Percentiles rank a stretch among this genome's conserved stretches.
phyloP scores from a whole-genome alignment of 177 flowering plant species.

The Tripterygium wilfordii region DNA sequence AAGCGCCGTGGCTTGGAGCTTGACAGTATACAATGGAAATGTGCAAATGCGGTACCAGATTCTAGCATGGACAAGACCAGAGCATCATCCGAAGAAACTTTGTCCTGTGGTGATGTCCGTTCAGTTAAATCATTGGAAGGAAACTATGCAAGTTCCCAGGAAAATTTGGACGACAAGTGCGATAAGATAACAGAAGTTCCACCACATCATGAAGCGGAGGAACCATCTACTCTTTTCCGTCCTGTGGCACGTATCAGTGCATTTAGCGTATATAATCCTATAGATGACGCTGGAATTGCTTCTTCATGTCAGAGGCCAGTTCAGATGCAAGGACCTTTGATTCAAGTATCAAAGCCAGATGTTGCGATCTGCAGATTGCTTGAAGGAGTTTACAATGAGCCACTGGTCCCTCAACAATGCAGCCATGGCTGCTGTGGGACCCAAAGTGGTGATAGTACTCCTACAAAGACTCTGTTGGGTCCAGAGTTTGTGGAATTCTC shows the following conservation, averaged over 20 bases:
- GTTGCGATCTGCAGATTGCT: constrained; percentile 33
- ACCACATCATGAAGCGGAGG: constrained; percentile 16
- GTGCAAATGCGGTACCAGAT: constrained; percentile 30
- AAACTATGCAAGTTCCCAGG: constrained; percentile 31
- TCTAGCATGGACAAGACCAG: constrained; percentile 39
- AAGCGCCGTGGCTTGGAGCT: constrained; percentile 39
- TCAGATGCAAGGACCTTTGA: constrained; percentile 31
- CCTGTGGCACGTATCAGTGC: constrained; percentile 69
- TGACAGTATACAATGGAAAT: constrained; percentile 19
- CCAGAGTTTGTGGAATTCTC: constrained; percentile 71
- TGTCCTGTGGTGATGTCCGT: constrained; percentile 44
- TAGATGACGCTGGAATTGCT: constrained; percentile 21
- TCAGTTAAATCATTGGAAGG: constrained; percentile 42
- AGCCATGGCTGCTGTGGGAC: constrained; percentile 63
- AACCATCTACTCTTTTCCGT: constrained; percentile 37
- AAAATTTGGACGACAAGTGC: constrained; percentile 21
- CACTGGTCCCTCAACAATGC: constrained; percentile 54
- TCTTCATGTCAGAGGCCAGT: constrained; percentile 20
- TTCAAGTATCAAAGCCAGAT: constrained; percentile 41
- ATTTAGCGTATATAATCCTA: constrained; percentile 43
- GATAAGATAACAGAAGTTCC: constrained; percentile 25
- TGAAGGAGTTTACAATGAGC: constrained; percentile 40
- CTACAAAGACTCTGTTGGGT: constrained; percentile 52
- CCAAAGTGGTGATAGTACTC: constrained; percentile 5
- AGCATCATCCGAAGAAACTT: constrained; percentile 61